Evolutionary conservation across 345 rosid species (phyloP), one percentile per base, ranked within the genome.

Genomic region (Excoecaria cochinchinensis): DNA sequence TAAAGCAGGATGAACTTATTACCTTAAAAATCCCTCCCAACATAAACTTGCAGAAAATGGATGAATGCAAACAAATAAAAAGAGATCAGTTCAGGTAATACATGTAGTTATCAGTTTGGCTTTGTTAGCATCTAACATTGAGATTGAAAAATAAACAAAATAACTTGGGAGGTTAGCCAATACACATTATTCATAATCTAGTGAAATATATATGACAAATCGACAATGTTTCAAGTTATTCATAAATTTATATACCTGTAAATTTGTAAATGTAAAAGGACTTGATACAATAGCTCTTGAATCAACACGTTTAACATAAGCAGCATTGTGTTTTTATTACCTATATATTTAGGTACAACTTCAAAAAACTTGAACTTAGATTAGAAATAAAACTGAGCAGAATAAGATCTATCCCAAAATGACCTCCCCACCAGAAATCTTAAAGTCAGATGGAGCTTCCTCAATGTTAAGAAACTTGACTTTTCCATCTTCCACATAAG

Each of bases 1-100:
- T 16, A 40, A 55, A 9, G 40, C 48, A 31, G 24, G 68, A 46
- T 24, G 21, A 65, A 64, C 46, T 62, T 38, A 39, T 72, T 87
- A 92, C 99, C 97, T 95, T 95, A 81, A 95, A 91, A 63, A 90
- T 25, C 52, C 97, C 97, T 75, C 90, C 99, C 77, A 89, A 82
- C 97, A 97, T 92, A 78, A 94, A 94, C 89, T 97, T 94, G 82
- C 72, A 84, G 40, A 79, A 48, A 69, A 17, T 46, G 48, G 16
- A 75, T 25, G 55, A 31, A 60, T 5, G 61, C 71, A 48, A 73
- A 72, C 11, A 74, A 60, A 52, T 44, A 51, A 63, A 70, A 47
- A 44, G 15, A 50, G 25, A 70, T 11, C n/a, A n/a, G n/a, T n/a
- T 22, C 13, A 72, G 3, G 46, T 19, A 17, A 71, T 60, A 16